phyloP scores from a whole-genome alignment of 306 rosid species.

The Vachellia collinsii region DNA sequence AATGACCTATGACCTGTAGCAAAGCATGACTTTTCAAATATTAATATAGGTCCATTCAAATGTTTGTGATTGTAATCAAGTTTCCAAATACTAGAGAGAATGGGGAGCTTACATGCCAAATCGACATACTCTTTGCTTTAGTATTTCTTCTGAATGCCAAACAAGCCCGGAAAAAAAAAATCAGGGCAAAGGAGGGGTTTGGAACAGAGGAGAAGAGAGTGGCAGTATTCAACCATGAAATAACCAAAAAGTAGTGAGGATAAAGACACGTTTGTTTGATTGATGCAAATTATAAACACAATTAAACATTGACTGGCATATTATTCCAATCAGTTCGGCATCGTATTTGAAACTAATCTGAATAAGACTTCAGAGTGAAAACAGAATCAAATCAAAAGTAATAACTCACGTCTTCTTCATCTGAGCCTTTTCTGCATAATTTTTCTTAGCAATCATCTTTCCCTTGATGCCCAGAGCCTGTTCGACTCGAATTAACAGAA shows the following conservation, averaged over 20 bases:
- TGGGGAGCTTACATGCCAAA: neutral
- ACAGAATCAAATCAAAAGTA: neutral
- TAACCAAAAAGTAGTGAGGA: neutral
- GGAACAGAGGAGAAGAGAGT: neutral
- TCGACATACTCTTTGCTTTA: neutral
- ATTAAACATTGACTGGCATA: neutral
- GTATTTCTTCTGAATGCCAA: neutral
- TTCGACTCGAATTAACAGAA: slow-evolving; percentile 11
- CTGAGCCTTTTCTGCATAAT: slow-evolving; percentile 66
- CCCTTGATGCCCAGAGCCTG: slow-evolving; percentile 75
- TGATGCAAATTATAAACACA: neutral
- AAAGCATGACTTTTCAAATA: neutral
- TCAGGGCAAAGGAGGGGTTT: neutral
- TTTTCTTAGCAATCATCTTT: slow-evolving; percentile 70
- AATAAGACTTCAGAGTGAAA: neutral
- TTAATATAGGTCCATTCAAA: neutral
- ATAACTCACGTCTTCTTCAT: slow-evolving; percentile 74
- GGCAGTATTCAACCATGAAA: neutral
- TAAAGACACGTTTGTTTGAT: neutral
- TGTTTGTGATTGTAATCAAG: slow-evolving; percentile 20
- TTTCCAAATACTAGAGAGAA: neutral
- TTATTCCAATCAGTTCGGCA: neutral
- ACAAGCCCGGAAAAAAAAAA: neutral
- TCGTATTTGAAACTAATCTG: neutral
- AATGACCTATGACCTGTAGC: neutral